These are phyloP conservation scores for Rosa lucieae DNA, from an alignment of 306 rosid species.

Conservation along the genomic window DNA sequence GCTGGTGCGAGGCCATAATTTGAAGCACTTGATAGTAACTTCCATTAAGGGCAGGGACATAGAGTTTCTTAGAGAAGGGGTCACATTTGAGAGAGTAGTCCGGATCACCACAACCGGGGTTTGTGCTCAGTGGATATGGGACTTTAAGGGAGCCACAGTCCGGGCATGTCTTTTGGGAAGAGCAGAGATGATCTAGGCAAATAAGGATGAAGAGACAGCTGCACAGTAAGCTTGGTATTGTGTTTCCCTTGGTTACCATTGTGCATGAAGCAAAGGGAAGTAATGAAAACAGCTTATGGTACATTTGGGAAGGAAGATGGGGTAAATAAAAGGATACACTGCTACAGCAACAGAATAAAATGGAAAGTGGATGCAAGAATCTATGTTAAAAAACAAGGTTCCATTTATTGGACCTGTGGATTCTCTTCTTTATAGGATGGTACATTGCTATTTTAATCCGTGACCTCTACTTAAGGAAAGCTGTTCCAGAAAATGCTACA, in stretches of 20 bases:
- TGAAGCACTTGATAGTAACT: conserved; percentile 58
- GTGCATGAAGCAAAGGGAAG: conserved; percentile 35
- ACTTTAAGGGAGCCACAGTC: conserved; percentile 69
- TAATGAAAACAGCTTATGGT: conserved; percentile 33
- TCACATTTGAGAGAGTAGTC: conserved; percentile 70
- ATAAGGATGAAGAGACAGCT: conserved; percentile 40
- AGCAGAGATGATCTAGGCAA: conserved; percentile 30
- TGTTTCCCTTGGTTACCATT: conserved; percentile 42
- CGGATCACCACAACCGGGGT: conserved; percentile 64
- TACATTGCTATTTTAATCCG: conserved; percentile 11
- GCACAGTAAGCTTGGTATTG: conserved; percentile 27
- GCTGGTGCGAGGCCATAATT: conserved; percentile 48
- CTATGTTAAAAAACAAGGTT: conserved; percentile 28
- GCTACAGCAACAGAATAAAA: conserved; percentile 54
- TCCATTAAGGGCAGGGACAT: conserved; percentile 63
- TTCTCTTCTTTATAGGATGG: conserved; percentile 40
- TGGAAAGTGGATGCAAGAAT: conserved; percentile 55
- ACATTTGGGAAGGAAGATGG: conserved; percentile 26
- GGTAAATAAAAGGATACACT: conserved; percentile 30
- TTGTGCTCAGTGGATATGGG: conserved; percentile 86
- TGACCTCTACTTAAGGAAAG: conserved; percentile 38
- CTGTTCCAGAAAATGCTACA: conserved; percentile 40
- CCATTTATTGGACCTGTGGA: conserved; percentile 31
- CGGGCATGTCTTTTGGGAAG: conserved; percentile 70
- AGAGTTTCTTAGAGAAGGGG: conserved; percentile 46